Evolutionary conservation across 2,329 filamentous ascomycete genomes (phyloP).

Genomic region (Penicillium sclerotigenum): DNA sequence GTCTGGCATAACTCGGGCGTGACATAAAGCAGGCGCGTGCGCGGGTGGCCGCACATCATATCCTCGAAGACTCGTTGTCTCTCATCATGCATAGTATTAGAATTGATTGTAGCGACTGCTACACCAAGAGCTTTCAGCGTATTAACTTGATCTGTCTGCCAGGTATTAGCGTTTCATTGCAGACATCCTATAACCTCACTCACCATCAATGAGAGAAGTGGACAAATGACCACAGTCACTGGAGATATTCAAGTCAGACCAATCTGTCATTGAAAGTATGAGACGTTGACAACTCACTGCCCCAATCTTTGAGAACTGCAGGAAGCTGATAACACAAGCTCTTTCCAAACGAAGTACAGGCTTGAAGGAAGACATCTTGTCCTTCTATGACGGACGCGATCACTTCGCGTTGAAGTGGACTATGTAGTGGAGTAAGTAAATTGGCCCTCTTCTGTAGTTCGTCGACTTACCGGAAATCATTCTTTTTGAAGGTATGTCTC

Average conservation of each 20-base stretch:
- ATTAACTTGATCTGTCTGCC: constrained; percentile 84
- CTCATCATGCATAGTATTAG: constrained; percentile 66
- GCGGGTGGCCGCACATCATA: constrained; percentile 81
- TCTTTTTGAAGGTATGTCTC: constrained; percentile 69
- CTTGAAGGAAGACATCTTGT: constrained; percentile 90
- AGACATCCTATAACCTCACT: constrained; percentile 9
- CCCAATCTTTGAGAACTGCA: constrained; percentile 73
- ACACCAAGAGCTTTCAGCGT: constrained; percentile 71
- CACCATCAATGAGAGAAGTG: constrained; percentile 85
- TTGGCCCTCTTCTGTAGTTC: background rate
- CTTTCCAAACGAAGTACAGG: constrained; percentile 73
- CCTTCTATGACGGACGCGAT: constrained; percentile 76
- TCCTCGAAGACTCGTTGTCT: constrained; percentile 71
- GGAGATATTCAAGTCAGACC: constrained; percentile 12
- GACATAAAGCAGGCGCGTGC: constrained; percentile 81
- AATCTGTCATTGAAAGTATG: background rate
- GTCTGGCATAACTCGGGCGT: constrained; percentile 85
- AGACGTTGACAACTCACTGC: constrained; percentile 57
- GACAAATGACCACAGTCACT: constrained; percentile 90
- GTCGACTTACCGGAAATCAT: constrained; percentile 61
- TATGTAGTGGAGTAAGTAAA: constrained; percentile 32
- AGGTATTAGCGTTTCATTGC: background rate
- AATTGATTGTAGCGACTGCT: constrained; percentile 81
- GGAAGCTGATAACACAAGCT: constrained; percentile 91
- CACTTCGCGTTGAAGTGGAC: constrained; percentile 82